Evolutionary conservation across 192 early-diverging fungal genomes (phyloP), one percentile per base, ranked within the genome.

Genomic region (Backusella circina): DNA sequence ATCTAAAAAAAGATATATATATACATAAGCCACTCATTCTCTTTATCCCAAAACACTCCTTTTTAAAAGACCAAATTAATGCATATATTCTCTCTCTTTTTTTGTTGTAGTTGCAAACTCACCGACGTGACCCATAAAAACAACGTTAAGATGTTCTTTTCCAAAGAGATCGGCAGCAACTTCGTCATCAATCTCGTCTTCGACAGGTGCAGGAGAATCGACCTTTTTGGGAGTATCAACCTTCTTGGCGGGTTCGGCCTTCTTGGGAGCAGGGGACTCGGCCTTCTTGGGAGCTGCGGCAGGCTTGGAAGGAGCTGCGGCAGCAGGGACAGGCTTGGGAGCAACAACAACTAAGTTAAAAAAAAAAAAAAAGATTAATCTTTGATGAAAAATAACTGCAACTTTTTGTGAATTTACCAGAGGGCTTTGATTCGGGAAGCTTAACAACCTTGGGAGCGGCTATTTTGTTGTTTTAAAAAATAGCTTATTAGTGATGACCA

Each of bases 51-150:
- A 35, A 35, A n/a, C n/a, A n/a, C 5, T 3, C 39, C 13, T 35
- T 5, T 35, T 41, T 13, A 47, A 47, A 5, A 47, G n/a, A 47
- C 0, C n/a, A n/a, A 47, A 47, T 47, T 47, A 47, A 47, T 47
- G 44, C 44, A n/a, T n/a, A 28, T 69, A 57, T 30, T 50, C n/a
- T 6, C 35, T 35, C 26, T 26, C 36, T 32, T 26, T 26, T 26
- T 36, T 8, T n/a, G n/a, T n/a, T n/a, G n/a, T n/a, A n/a, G n/a
- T n/a, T n/a, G n/a, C n/a, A n/a, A 61, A 79, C 80, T 86, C 87
- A 92, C 93, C 93, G 74, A 99, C 98, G 88, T 99, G 98, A 44
- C 98, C 98, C 73, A 99, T 98, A 77, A 99, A 99, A 51, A 99
- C 92, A 73, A 99, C 90, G 84, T 99, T 99, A 44, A 99, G 61